A percentile compares a stretch with the other conserved stretches of the same genome.
Evolutionary conservation across 441 rosid species (phyloP).

Genomic region (Manihot esculenta): DNA sequence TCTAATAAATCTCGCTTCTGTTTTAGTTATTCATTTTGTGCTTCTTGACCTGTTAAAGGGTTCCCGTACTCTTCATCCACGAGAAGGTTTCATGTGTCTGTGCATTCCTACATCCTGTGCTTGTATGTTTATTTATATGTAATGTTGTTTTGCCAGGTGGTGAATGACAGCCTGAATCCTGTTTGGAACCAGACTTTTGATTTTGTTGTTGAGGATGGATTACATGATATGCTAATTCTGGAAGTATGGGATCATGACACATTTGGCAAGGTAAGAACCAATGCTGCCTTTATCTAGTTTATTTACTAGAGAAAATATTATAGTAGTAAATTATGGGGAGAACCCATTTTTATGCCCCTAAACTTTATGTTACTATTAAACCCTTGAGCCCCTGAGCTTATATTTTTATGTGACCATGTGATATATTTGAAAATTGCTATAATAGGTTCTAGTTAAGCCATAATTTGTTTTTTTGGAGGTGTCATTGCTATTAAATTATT

Average conservation of each 20-base stretch:
- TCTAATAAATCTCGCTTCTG: background rate
- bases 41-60: background rate
- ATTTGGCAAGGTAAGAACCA: constrained; percentile 76
- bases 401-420: no score
- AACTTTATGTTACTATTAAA: no score
- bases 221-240: constrained; percentile 80
- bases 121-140: background rate
- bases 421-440: no score
- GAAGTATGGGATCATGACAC: constrained; percentile 94
- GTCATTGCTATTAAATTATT: no score
- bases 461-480: no score
- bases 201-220: constrained; percentile 92
- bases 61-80: background rate
- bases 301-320: no score
- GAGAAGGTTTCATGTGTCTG: background rate
- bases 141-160: constrained; percentile 51
- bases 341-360: no score
- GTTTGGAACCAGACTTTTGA: constrained; percentile 98
- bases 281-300: no score
- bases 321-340: no score
- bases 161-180: constrained; percentile 86
- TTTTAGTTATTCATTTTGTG: background rate
- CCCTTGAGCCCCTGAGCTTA: no score
- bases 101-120: background rate
- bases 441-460: no score